Percentiles rank a stretch among this genome's conserved stretches.
Evolutionary conservation across 148 eudicot species (phyloP).

Genomic region (Fagopyrum homotropicum): DNA sequence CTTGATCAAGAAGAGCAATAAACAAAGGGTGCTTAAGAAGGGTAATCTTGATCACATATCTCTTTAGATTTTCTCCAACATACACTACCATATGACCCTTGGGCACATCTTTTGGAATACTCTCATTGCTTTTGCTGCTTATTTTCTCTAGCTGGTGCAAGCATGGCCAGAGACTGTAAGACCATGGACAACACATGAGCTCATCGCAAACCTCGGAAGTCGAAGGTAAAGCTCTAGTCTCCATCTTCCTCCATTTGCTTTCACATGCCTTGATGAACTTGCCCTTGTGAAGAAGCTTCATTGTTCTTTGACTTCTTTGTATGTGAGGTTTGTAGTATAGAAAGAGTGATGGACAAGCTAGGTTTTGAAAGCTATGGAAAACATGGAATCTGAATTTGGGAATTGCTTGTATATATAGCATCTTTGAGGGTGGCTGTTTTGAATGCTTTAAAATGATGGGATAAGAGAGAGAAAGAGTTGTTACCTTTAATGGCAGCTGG

Average conservation of each 20-base stretch:
- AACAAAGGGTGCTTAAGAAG: conserved; percentile 71
- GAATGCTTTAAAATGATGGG: conserved; percentile 11
- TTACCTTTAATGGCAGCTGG: conserved; percentile 9
- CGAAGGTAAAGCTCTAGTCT: conserved; percentile 17
- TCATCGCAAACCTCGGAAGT: neutral
- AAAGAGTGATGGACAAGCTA: neutral
- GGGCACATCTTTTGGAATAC: conserved; percentile 77
- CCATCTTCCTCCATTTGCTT: conserved; percentile 38
- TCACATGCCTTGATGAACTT: conserved; percentile 26
- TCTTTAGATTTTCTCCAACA: conserved; percentile 56
- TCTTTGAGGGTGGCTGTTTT: neutral
- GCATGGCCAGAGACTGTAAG: neutral
- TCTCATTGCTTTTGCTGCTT: conserved; percentile 15
- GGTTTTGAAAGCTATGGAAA: neutral
- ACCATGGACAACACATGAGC: conserved; percentile 5
- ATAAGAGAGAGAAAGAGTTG: neutral
- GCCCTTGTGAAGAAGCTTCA: conserved; percentile 1
- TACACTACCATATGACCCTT: conserved; percentile 90
- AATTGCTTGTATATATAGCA: conserved; percentile 9
- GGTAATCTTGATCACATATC: conserved; percentile 62
- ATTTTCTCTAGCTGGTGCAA: neutral
- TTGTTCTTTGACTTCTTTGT: neutral
- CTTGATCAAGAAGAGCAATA: conserved; percentile 69
- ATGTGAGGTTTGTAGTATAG: no score
- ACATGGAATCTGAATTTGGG: neutral